phyloP scores from a whole-genome alignment of 331 rosid genomes.

The Malus hybrid region DNA sequence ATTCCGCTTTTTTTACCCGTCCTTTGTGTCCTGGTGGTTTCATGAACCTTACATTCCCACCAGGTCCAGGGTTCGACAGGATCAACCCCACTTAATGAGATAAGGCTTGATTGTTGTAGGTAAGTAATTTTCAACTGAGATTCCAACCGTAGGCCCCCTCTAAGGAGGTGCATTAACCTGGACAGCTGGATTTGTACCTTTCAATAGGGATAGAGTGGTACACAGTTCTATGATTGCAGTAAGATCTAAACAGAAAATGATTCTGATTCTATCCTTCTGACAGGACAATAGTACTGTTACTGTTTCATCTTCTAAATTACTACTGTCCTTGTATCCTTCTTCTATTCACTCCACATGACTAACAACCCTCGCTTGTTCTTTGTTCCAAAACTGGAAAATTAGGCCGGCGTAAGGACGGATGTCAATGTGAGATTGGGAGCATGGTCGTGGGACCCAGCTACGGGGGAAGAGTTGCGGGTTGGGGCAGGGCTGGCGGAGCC shows the following conservation, averaged over 20 bases:
- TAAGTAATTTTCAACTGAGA: neutral
- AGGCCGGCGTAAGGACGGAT: slow-evolving; percentile 62
- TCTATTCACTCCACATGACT: slow-evolving; percentile 14
- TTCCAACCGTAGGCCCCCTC: neutral
- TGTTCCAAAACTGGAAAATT: slow-evolving; percentile 22
- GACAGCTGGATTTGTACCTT: slow-evolving; percentile 20
- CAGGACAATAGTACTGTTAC: slow-evolving; percentile 1
- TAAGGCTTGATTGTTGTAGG: too few species aligned
- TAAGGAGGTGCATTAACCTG: slow-evolving; percentile 6
- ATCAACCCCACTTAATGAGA: too few species aligned
- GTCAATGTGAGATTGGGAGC: slow-evolving; percentile 66
- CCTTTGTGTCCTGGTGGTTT: too few species aligned
- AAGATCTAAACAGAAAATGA: slow-evolving; percentile 6
- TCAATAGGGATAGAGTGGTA: neutral
- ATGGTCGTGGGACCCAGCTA: slow-evolving; percentile 86
- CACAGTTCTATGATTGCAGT: slow-evolving; percentile 5
- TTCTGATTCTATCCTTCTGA: neutral
- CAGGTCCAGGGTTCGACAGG: too few species aligned
- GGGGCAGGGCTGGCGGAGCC: slow-evolving; percentile 98
- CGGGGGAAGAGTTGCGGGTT: slow-evolving; percentile 87
- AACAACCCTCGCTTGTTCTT: slow-evolving; percentile 2
- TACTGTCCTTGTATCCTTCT: slow-evolving; percentile 9
- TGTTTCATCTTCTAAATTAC: neutral
- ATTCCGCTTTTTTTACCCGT: too few species aligned
- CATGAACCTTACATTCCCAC: too few species aligned